Evolutionary conservation across 2,329 filamentous ascomycete species (phyloP), one percentile per base, ranked within the genome.

Genomic region (Cordyceps farinosa): DNA sequence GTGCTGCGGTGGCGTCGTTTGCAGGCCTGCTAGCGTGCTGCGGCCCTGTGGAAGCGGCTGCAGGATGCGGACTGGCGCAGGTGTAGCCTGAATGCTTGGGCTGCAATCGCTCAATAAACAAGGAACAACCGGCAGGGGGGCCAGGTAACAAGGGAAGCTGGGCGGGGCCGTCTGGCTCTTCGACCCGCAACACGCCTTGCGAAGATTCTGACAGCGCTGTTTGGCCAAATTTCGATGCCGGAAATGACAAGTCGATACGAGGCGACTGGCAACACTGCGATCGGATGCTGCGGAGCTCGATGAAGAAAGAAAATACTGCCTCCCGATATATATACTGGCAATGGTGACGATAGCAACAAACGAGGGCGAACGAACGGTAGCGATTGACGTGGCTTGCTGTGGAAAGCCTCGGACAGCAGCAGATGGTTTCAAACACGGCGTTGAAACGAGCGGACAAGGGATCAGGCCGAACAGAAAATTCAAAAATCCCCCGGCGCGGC

Each of bases 201-300:
- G 15, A 60, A 45, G 47, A 60, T 52, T 50, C 29, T 22, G 48
- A 40, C 55, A 38, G n/a, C 17, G 30, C 55, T 47, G 42, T 13
- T 8, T 32, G 27, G 15, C 15, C 34, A 45, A 59, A 60, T 45
- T 32, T 53, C 38, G 58, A 61, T 53, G 58, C 36, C 17, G 27
- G 45, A 61, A 61, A 34, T 53, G 58, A 61, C 47, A 53, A 45
- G 58, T 45, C 48, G 58, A 61, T 61, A 32, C 36, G 42, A 27
- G 32, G 8, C 55, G 15, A 22, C 52, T 40, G 36, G 45, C 32
- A 59, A 50, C 40, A 29, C 17, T 42, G 34, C 47, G 45, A 51
- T 51, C 34, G 36, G 56, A 51, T 38, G 56, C 15, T 59, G 56
- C 56, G 45, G 34, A 50, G 44, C 45, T 50, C 57, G 57, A 51